A percentile compares a stretch with the other conserved stretches of the same genome.
phyloP scores from a whole-genome alignment of 2,329 filamentous ascomycete genomes.

The Chrysoporthe puriensis region DNA sequence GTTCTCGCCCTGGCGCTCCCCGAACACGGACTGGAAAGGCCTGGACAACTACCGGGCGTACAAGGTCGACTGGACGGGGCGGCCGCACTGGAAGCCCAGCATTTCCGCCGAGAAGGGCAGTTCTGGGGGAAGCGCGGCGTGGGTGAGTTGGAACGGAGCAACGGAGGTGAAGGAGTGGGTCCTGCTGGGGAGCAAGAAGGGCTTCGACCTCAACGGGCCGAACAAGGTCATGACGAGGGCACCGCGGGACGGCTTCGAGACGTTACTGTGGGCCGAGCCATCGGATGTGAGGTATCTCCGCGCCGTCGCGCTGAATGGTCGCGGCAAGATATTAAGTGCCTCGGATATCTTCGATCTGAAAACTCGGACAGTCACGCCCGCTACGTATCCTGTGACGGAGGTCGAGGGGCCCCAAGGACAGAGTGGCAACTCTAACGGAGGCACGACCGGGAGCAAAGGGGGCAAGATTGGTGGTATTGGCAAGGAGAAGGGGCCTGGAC shows the following conservation, averaged over 20 bases:
- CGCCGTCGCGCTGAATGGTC: not conserved
- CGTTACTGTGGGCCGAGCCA: constrained; percentile 3
- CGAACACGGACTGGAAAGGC: constrained; percentile 22
- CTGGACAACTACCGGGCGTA: constrained; percentile 35
- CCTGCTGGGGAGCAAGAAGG: constrained; percentile 22
- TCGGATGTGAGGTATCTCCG: constrained; percentile 8
- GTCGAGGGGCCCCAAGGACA: not conserved
- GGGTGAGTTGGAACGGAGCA: constrained; percentile 30
- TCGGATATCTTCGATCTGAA: constrained; percentile 7
- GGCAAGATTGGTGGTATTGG: not conserved
- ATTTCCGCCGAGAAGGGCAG: constrained; percentile 28
- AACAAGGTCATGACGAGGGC: constrained; percentile 26
- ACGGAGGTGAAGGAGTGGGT: constrained; percentile 27
- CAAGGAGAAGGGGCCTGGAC: not conserved
- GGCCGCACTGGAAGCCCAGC: constrained; percentile 29
- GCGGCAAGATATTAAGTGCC: constrained; percentile 2
- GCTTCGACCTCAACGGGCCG: constrained; percentile 18
- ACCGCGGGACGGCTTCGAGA: constrained; percentile 18
- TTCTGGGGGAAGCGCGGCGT: constrained; percentile 15
- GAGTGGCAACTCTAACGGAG: not conserved
- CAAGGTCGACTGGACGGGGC: constrained; percentile 33
- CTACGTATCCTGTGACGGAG: not conserved
- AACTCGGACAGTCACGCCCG: not conserved
- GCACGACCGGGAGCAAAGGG: not conserved
- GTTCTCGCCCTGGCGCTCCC: constrained; percentile 38